Evolutionary conservation across 768 basidiomycete genomes (phyloP).

Genomic region (Leccinum variicolor): DNA sequence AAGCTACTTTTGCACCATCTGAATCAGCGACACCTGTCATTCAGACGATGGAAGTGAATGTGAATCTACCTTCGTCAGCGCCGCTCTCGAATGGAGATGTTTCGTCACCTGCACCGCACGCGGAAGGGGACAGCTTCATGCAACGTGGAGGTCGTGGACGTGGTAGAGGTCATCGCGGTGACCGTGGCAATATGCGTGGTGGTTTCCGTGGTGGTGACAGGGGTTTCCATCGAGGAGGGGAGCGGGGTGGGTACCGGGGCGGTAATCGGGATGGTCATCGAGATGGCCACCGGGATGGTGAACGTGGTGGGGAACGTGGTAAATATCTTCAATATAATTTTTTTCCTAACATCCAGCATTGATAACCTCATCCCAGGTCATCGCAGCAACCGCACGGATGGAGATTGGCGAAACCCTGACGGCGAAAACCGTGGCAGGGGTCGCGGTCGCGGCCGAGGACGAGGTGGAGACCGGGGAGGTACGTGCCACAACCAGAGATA

Average conservation of each 20-base stretch:
- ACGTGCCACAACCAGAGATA: conserved; percentile 10
- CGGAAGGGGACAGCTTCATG: conserved; percentile 65
- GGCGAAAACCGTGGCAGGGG: conserved; percentile 39
- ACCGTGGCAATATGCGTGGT: conserved; percentile 39
- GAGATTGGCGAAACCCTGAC: conserved; percentile 50
- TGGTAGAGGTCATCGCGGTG: conserved; percentile 40
- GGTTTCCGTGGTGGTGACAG: conserved; percentile 43
- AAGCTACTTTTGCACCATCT: conserved; percentile 74
- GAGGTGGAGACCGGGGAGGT: conserved; percentile 42
- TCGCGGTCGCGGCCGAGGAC: conserved; percentile 43
- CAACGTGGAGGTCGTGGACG: conserved; percentile 49
- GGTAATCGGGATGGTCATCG: conserved; percentile 23
- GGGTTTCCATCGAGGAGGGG: conserved; percentile 35
- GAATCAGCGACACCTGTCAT: conserved; percentile 60
- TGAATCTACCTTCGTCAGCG: conserved; percentile 23
- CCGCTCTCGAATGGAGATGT: conserved; percentile 20
- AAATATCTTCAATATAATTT: neutral
- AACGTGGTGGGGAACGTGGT: neutral
- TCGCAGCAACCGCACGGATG: conserved; percentile 26
- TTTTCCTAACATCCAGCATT: neutral
- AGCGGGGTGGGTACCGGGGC: conserved; percentile 35
- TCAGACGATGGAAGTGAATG: conserved; percentile 35
- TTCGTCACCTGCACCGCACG: conserved; percentile 18
- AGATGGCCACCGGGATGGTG: conserved; percentile 10
- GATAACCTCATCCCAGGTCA: conserved; percentile 8